Conservation (phyloP, 2,329 filamentous ascomycete species). For the Cordyceps javanica region DNA sequence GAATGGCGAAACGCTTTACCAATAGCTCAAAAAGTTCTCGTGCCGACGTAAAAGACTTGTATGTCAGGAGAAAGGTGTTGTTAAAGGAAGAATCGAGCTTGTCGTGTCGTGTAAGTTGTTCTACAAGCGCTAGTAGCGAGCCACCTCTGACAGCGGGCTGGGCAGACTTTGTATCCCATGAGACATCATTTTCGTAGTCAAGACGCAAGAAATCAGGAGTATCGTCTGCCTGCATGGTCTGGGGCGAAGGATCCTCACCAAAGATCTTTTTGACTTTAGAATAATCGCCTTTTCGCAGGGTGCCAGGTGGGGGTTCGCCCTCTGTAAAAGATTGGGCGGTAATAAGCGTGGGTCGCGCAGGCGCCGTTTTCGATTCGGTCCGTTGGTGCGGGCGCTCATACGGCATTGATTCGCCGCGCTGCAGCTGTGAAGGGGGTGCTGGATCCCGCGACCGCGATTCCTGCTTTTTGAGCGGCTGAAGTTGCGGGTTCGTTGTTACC, state of each 20-base stretch:
- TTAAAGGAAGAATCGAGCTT: slow-evolving; percentile 94
- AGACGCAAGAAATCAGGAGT: slow-evolving; percentile 77
- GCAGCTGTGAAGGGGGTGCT: slow-evolving; percentile 44
- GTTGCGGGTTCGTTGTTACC: slow-evolving; percentile 52
- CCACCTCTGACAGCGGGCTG: slow-evolving; percentile 79
- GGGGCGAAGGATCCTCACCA: slow-evolving; percentile 55
- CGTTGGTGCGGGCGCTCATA: slow-evolving; percentile 51
- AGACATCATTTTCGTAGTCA: slow-evolving; percentile 82
- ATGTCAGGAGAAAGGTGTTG: slow-evolving; percentile 95
- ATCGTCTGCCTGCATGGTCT: slow-evolving; percentile 56
- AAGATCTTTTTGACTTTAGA: slow-evolving; percentile 62
- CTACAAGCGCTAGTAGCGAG: slow-evolving; percentile 80
- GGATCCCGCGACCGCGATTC: slow-evolving; percentile 39
- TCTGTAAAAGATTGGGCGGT: slow-evolving; percentile 60
- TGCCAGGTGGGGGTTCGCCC: slow-evolving; percentile 45
- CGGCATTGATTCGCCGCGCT: slow-evolving; percentile 52
- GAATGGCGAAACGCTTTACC: slow-evolving; percentile 85
- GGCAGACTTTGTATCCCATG: slow-evolving; percentile 77
- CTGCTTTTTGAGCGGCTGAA: slow-evolving; percentile 32
- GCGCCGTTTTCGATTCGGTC: slow-evolving; percentile 46
- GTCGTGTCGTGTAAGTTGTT: slow-evolving; percentile 93
- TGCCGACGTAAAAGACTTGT: slow-evolving; percentile 88
- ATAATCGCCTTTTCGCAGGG: slow-evolving; percentile 53
- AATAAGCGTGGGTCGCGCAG: slow-evolving; percentile 40
- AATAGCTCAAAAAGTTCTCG: slow-evolving; percentile 88